phyloP scores from a whole-genome alignment of 139 green algal species.

The Prasinococcaceae sp. region DNA sequence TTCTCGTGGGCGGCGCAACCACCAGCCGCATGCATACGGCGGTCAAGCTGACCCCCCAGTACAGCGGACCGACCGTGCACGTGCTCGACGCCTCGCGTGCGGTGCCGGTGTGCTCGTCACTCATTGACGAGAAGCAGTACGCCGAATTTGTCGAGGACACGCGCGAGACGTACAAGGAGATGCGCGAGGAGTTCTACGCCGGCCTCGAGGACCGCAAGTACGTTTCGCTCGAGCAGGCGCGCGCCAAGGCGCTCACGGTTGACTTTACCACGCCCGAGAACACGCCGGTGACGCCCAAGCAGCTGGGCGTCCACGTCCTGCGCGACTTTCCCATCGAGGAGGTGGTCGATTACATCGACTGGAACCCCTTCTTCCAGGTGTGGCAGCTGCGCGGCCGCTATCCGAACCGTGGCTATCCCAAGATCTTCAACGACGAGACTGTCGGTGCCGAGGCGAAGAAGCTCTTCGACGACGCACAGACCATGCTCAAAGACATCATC shows the following conservation, averaged over 20 bases:
- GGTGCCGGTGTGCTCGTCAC: conserved; percentile 76
- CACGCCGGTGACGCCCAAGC: conserved; percentile 49
- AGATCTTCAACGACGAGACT: conserved; percentile 98
- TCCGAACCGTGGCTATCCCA: conserved; percentile 95
- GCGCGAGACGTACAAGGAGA: conserved; percentile 80
- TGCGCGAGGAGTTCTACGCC: conserved; percentile 92
- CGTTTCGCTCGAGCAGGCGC: conserved; percentile 35
- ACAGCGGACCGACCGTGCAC: conserved; percentile 68
- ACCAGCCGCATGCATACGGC: conserved; percentile 97
- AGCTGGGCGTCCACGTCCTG: conserved; percentile 59
- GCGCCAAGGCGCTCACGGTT: conserved; percentile 35
- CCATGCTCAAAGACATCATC: conserved; percentile 65
- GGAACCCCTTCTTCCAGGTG: conserved; percentile 99
- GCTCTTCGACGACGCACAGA: conserved; percentile 86
- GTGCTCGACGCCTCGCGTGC: conserved; percentile 85
- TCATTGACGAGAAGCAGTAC: conserved; percentile 53
- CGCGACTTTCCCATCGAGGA: conserved; percentile 73
- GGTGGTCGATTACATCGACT: conserved; percentile 91
- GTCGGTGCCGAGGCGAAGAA: conserved; percentile 91
- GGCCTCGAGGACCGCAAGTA: conserved; percentile 90
- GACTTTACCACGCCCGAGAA: conserved; percentile 72
- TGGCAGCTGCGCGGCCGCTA: conserved; percentile 96
- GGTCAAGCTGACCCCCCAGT: conserved; percentile 89
- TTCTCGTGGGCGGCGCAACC: conserved; percentile 94
- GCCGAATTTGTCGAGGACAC: conserved; percentile 64